Evolutionary conservation across 257 asterid genomes (phyloP).

Genomic region (Nicotiana otophora): DNA sequence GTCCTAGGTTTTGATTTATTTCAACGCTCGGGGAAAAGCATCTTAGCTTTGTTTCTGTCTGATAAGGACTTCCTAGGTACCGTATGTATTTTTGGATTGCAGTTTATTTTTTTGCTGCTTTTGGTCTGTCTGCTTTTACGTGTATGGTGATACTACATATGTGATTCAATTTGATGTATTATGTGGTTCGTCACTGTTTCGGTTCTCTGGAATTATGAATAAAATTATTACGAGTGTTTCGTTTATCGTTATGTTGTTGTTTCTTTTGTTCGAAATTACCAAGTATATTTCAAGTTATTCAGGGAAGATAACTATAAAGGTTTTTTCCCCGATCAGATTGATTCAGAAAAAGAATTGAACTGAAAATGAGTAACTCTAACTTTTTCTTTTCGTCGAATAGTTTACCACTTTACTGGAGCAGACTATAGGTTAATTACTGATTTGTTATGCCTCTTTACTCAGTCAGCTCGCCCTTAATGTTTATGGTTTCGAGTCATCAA

Average conservation of each 20-base stretch:
- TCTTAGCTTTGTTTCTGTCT: background rate
- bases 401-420: too few species aligned
- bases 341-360: too few species aligned
- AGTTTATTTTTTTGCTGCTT: background rate
- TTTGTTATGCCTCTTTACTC: too few species aligned
- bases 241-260: background rate
- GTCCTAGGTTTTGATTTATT: background rate
- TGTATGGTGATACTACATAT: background rate
- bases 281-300: background rate
- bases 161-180: background rate
- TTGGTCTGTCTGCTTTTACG: background rate
- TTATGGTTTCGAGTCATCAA: too few species aligned
- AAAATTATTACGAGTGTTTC: background rate
- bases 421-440: too few species aligned
- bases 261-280: background rate
- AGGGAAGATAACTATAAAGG: background rate
- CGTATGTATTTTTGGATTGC: background rate
- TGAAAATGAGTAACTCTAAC: too few species aligned
- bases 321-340: too few species aligned
- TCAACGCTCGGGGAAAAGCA: background rate
- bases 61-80: background rate
- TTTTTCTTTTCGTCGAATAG: too few species aligned
- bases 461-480: too few species aligned
- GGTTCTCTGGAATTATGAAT: background rate
- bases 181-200: background rate